Evolutionary conservation across 768 basidiomycete species (phyloP), one percentile per base, ranked within the genome.

Genomic region (Cystobasidiopsis lactophilus): DNA sequence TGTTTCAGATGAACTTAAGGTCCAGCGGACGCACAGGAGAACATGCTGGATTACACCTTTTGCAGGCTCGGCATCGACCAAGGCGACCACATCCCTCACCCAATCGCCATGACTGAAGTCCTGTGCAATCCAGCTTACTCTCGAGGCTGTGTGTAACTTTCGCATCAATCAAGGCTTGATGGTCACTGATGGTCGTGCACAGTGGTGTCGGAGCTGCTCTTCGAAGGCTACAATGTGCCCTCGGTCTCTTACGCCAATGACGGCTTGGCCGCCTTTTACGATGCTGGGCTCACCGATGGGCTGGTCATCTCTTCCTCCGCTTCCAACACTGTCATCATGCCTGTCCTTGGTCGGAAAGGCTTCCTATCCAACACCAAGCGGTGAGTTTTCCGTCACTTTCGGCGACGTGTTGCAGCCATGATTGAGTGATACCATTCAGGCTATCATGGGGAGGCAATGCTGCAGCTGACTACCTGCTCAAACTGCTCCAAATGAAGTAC

Each of bases 171-270:
- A 29, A 30, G 53, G 24, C 7, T 35, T 7, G 33, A 35, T 7
- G 59, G 26, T 26, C 27, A 21, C 24, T 41, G 2, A 23, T 38
- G 23, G 50, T 40, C 40, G n/a, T n/a, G n/a, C n/a, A n/a, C 61
- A 89, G 85, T 93, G 52, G 91, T 88, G 9, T 88, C 88, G 0
- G 93, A 98, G 63, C 77, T 98, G 29, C 76, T 98, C 68, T 98
- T 98, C 63, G 93, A 98, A 68, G 74, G 78, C 41, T 98, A 96
- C 64, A 72, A 73, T 3, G 85, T 80, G 3, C 89, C 91, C 1
- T 77, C 80, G 4, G 71, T 95, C 44, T 72, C 82, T 3, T 96
- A 83, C 68, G 84, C 82, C 51, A 71, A 93, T 53, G 93, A 98
- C 63, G 78, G 81, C 11, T 68, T 86, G 55, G 85, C 93, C 76